A percentile compares a stretch with the other conserved stretches of the same genome.
These are phyloP conservation scores for Meira nashicola DNA, from an alignment of 1,284 basidiomycete genomes.

Conservation along the genomic window DNA sequence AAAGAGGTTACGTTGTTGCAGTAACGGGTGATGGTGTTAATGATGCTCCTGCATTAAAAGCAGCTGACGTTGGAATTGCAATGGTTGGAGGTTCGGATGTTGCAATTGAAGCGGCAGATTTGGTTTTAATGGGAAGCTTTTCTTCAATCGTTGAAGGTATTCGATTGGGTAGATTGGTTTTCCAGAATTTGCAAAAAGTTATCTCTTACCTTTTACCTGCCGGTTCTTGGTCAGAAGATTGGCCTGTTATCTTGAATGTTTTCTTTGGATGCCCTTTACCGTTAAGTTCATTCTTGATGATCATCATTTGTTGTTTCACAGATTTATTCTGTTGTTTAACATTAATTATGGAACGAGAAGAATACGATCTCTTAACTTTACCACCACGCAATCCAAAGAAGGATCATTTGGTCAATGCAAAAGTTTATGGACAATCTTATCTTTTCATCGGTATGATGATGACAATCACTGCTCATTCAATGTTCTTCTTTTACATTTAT, in stretches of 20 bases:
- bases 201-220: slow-evolving; percentile 48
- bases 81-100: slow-evolving; percentile 56
- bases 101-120: slow-evolving; percentile 47
- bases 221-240: slow-evolving; percentile 64
- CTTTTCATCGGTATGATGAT: slow-evolving; percentile 63
- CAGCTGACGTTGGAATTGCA: slow-evolving; percentile 58
- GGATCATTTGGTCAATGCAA: slow-evolving; percentile 57
- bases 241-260: slow-evolving; percentile 63
- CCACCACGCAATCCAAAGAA: slow-evolving; percentile 64
- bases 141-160: slow-evolving; percentile 38
- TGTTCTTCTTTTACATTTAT: slow-evolving; percentile 60
- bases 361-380: slow-evolving; percentile 60
- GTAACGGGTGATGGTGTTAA: slow-evolving; percentile 68
- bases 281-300: slow-evolving; percentile 57
- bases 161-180: slow-evolving; percentile 61
- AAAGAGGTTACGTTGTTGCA: slow-evolving; percentile 60
- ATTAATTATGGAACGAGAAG: slow-evolving; percentile 62
- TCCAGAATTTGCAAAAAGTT: slow-evolving; percentile 64
- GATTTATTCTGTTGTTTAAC: slow-evolving; percentile 58
- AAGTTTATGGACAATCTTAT: slow-evolving; percentile 65
- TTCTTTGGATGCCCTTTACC: slow-evolving; percentile 59
- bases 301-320: slow-evolving; percentile 62
- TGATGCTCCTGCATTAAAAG: slow-evolving; percentile 60
- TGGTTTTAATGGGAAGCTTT: slow-evolving; percentile 44
- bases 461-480: slow-evolving; percentile 56